Evolutionary conservation across 352 stramenopile species (phyloP).

Genomic region (Thraustochytrium striatum): DNA sequence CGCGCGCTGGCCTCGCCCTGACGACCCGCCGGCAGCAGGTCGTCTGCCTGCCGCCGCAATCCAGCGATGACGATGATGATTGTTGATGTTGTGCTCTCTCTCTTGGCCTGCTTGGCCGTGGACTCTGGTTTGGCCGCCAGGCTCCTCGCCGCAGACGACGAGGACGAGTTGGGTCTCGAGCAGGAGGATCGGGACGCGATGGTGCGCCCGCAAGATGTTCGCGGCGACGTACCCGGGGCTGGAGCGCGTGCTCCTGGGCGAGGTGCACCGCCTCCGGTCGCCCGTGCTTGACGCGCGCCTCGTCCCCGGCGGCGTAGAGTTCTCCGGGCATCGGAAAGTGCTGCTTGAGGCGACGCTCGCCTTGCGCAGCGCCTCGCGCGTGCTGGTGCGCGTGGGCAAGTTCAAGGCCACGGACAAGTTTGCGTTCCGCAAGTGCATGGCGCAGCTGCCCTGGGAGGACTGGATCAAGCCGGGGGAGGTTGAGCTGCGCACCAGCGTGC

Average conservation of each 20-base stretch:
- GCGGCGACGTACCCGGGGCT: background rate
- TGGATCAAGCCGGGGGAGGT: background rate
- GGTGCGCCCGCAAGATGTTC: constrained; percentile 1
- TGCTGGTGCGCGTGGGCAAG: constrained; percentile 13
- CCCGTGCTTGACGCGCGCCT: background rate
- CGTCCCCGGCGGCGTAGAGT: background rate
- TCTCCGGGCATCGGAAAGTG: background rate
- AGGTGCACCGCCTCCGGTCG: background rate
- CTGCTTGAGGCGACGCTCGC: constrained; percentile 6
- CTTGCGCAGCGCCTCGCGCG: background rate
- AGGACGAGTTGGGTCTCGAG: too few relatives aligned
- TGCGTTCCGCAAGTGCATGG: background rate
- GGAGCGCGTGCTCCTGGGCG: background rate
- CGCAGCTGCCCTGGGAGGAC: background rate
- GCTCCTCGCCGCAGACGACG: too few relatives aligned
- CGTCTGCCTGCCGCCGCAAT: too few relatives aligned
- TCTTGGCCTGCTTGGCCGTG: too few relatives aligned
- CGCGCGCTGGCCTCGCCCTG: too few relatives aligned
- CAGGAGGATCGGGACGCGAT: background rate
- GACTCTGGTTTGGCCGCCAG: too few relatives aligned
- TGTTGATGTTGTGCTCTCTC: too few relatives aligned
- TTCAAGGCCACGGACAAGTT: background rate
- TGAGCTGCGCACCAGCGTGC: background rate
- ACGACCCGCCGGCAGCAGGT: too few relatives aligned
- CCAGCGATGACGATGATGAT: too few relatives aligned